Evolutionary conservation across 352 stramenopile genomes (phyloP).

Genomic region (Phytopythium sindhum): DNA sequence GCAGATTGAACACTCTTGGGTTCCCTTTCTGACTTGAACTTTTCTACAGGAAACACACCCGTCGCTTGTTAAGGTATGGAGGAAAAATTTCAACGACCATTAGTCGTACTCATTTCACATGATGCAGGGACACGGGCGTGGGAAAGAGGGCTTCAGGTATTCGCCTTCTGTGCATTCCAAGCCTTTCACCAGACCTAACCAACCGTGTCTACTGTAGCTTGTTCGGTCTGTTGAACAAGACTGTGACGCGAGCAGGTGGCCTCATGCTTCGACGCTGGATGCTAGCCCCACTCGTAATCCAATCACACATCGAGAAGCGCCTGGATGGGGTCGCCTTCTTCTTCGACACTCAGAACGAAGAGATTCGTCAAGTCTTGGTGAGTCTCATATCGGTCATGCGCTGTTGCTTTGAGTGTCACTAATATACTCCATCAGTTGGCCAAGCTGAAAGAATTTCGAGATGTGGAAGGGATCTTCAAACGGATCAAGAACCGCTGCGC

Average conservation of each 20-base stretch:
- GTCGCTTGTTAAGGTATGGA: constrained; percentile 64
- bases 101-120: background rate
- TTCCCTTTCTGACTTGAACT: constrained; percentile 5
- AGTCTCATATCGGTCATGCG: background rate
- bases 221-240: constrained; percentile 77
- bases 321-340: constrained; percentile 65
- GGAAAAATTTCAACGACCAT: background rate
- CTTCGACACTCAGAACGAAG: constrained; percentile 37
- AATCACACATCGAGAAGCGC: constrained; percentile 44
- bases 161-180: background rate
- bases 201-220: constrained; percentile 33
- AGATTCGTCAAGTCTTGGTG: constrained; percentile 62
- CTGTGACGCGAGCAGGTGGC: constrained; percentile 63
- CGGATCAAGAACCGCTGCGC: constrained; percentile 62
- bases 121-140: constrained; percentile 52
- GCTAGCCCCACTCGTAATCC: constrained; percentile 60
- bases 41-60: constrained; percentile 66
- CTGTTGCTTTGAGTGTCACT: background rate
- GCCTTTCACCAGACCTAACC: background rate
- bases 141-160: constrained; percentile 86
- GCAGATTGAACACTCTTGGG: background rate
- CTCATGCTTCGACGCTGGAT: constrained; percentile 74
- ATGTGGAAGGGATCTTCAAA: constrained; percentile 59
- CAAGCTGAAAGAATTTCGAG: constrained; percentile 61
- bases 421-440: constrained; percentile 30